These are phyloP conservation scores for Phytophthora uliginosa DNA, from an alignment of 352 stramenopile genomes.

Conservation along the genomic window DNA sequence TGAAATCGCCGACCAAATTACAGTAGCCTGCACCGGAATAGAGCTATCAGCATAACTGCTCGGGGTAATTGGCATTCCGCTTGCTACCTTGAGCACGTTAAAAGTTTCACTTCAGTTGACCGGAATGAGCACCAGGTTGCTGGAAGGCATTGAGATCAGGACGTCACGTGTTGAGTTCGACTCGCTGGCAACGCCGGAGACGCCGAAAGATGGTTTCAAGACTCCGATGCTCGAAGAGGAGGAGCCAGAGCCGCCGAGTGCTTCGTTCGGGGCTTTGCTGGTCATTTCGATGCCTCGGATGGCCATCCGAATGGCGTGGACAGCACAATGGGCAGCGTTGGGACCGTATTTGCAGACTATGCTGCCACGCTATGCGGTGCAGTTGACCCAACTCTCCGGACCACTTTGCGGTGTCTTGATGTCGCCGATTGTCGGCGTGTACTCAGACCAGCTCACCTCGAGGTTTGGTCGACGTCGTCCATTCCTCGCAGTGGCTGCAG, in stretches of 20 bases:
- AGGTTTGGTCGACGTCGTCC: constrained; percentile 50
- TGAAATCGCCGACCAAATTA: too few relatives aligned
- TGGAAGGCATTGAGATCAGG: constrained; percentile 20
- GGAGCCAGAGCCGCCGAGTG: not conserved
- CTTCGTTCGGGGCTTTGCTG: constrained; percentile 47
- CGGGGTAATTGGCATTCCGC: not conserved
- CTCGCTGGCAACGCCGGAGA: constrained; percentile 33
- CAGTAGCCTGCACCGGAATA: too few relatives aligned
- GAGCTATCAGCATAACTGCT: too few relatives aligned
- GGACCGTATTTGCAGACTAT: constrained; percentile 67
- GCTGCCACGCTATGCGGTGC: constrained; percentile 55
- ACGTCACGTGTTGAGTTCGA: constrained; percentile 29
- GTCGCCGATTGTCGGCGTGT: constrained; percentile 58
- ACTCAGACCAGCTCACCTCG: constrained; percentile 43
- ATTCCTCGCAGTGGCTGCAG: constrained; percentile 46
- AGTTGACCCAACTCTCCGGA: constrained; percentile 64
- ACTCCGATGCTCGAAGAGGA: constrained; percentile 33
- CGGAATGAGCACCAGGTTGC: constrained; percentile 21
- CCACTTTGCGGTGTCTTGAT: constrained; percentile 62
- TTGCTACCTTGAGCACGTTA: not conserved
- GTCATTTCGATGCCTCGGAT: constrained; percentile 64
- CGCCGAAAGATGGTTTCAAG: constrained; percentile 35
- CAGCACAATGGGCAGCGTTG: constrained; percentile 65
- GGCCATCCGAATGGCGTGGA: constrained; percentile 71
- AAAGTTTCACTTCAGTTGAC: not conserved